Evolutionary conservation across 2,329 filamentous ascomycete genomes (phyloP).

Genomic region (Diaporthe nobilis): DNA sequence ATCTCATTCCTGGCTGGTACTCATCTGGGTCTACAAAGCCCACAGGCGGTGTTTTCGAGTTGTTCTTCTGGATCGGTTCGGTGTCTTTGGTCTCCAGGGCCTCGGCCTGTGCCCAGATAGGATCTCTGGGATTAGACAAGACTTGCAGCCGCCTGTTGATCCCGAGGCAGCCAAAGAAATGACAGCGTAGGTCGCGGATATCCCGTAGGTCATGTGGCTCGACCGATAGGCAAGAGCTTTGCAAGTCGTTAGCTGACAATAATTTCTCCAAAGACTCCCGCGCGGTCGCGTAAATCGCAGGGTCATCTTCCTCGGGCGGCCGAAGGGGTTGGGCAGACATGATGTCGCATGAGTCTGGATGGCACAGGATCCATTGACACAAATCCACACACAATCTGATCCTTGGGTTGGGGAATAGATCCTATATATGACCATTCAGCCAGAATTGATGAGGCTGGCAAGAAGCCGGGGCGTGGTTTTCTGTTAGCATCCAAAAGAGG

Average conservation of each 20-base stretch:
- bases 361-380: not conserved
- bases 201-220: slow-evolving; percentile 21
- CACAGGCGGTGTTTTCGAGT: not conserved
- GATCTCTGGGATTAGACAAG: not conserved
- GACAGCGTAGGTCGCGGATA: slow-evolving; percentile 16
- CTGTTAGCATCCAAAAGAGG: not conserved
- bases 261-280: not conserved
- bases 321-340: slow-evolving; percentile 10
- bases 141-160: slow-evolving; percentile 29
- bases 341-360: not conserved
- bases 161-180: slow-evolving; percentile 37
- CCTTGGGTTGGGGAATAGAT: not conserved
- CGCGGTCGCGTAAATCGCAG: slow-evolving; percentile 16
- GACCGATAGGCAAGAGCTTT: slow-evolving; percentile 27
- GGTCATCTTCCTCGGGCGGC: not conserved
- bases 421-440: not conserved
- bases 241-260: not conserved
- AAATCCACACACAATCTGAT: no score
- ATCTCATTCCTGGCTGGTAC: slow-evolving; percentile 31
- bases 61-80: slow-evolving; percentile 1
- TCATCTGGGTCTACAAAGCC: not conserved
- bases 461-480: not conserved
- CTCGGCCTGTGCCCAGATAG: slow-evolving; percentile 25
- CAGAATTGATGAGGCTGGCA: slow-evolving; percentile 24
- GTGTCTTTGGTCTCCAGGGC: slow-evolving; percentile 23